phyloP scores from a whole-genome alignment of 352 stramenopile species.

The Phytophthora podocarpi region DNA sequence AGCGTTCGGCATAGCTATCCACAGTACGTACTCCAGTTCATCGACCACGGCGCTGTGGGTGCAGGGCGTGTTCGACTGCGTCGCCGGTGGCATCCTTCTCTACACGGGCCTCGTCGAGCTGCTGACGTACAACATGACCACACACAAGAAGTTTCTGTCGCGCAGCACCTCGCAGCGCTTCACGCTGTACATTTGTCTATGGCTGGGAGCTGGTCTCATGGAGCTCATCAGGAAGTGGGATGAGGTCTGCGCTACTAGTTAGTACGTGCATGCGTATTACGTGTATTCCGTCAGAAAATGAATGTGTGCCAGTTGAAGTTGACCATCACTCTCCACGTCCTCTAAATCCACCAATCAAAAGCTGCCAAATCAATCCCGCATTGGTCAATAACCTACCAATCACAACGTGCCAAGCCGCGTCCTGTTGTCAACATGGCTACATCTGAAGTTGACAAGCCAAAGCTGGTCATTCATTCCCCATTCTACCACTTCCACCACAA shows the following conservation, averaged over 20 bases:
- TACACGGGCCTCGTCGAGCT: slow-evolving; percentile 77
- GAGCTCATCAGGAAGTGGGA: slow-evolving; percentile 72
- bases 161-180: slow-evolving; percentile 32
- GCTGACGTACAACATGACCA: slow-evolving; percentile 76
- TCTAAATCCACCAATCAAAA: slow-evolving; percentile 21
- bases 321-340: slow-evolving; percentile 19
- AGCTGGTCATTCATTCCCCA: too few species aligned
- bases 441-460: slow-evolving; percentile 20
- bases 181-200: slow-evolving; percentile 46
- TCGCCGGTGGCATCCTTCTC: slow-evolving; percentile 71
- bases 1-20: slow-evolving; percentile 60
- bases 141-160: slow-evolving; percentile 55
- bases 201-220: slow-evolving; percentile 58
- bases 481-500: neutral
- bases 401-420: slow-evolving; percentile 18
- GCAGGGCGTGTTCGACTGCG: slow-evolving; percentile 62
- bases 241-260: too few species aligned
- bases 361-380: slow-evolving; percentile 17
- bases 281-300: slow-evolving; percentile 9
- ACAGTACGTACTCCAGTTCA: slow-evolving; percentile 55
- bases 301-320: slow-evolving; percentile 22
- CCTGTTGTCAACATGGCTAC: slow-evolving; percentile 29
- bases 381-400: slow-evolving; percentile 26
- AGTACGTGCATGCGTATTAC: too few species aligned
- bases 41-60: slow-evolving; percentile 54